Percentiles rank a stretch among this genome's conserved stretches.
Conservation (phyloP, 169 alveolate species). For the Plasmodium sp. region DNA sequence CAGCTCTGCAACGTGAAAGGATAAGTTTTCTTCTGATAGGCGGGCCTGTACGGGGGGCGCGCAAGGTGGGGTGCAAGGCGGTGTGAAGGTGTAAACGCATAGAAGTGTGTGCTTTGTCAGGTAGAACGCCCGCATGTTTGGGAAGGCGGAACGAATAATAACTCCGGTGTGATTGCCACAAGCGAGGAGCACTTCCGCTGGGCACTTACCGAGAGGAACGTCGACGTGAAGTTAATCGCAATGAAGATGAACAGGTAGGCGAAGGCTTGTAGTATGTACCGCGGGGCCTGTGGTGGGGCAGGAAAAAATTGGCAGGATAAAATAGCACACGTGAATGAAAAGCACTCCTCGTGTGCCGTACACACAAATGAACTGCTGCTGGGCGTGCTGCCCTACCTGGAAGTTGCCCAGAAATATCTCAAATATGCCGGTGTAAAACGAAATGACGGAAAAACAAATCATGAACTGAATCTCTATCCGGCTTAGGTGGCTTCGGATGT, state of each 20-base stretch:
- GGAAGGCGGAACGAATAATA: not conserved
- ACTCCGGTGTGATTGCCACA: not conserved
- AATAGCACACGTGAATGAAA: not conserved
- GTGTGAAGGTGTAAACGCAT: not conserved
- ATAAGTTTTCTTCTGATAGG: conserved; percentile 61
- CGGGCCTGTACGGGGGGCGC: conserved; percentile 21
- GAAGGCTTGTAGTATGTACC: conserved; percentile 64
- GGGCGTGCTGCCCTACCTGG: not conserved
- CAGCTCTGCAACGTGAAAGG: conserved; percentile 64
- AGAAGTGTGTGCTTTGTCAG: not conserved
- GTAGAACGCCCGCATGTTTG: not conserved
- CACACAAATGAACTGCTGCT: not conserved
- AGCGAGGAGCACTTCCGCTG: not conserved
- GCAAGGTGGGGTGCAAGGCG: not conserved
- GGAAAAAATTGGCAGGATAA: not conserved
- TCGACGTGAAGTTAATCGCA: conserved; percentile 65
- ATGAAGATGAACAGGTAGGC: conserved; percentile 64
- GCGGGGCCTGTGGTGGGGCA: conserved; percentile 29
- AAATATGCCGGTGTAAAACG: conserved; percentile 68
- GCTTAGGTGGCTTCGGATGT: conserved; percentile 57
- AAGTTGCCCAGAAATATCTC: conserved; percentile 62
- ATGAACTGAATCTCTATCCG: conserved; percentile 65
- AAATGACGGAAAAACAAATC: conserved; percentile 69
- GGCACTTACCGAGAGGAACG: conserved; percentile 60
- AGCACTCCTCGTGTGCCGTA: not conserved